Evolutionary conservation across 1,139 yeast genomes (phyloP), one percentile per base, ranked within the genome.

Genomic region (Kodamaea ohmeri): DNA sequence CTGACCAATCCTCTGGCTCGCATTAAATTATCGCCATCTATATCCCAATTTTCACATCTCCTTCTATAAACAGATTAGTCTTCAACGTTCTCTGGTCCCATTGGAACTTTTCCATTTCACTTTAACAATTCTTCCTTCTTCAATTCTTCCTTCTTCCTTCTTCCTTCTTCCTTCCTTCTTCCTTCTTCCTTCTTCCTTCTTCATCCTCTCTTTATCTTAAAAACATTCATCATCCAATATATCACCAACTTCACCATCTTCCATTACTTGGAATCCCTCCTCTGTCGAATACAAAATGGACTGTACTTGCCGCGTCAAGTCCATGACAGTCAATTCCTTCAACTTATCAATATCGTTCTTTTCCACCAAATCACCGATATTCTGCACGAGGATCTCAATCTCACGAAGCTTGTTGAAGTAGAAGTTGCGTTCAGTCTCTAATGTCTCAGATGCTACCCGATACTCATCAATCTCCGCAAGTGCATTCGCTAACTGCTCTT

Each of bases 341-440:
- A 58, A 42, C 50, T 65, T 58, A 49, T 56, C 50, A 35, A 55
- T 50, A 25, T 63, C 61, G 20, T 53, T 56, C 38, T 54, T 51
- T n/a, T 58, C 61, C 8, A 50, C 52, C 34, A 48, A 35, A 38
- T 79, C 85, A 40, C 73, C 74, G 12, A 84, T 74, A 25, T 80
- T 74, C 53, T 84, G 89, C 15, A 84, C 76, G 37, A 90, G 63
- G 24, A 88, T 78, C 60, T 92, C 98, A 44, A 92, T 86, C 44
- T 85, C 95, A 44, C 96, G 76, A 38, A 92, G 69, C 62, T 92
- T 92, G 52, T 84, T 83, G 62, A 87, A 92, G 60, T 92, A 92
- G 53, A 92, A 89, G 55, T 87, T 85, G 44, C 97, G 76, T 56
- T 94, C 98, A 63, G 73, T 73, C 51, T 81, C 85, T 41, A 86